Evolutionary conservation across 768 basidiomycete genomes (phyloP).

Genomic region (Pleurotus pulmonarius): DNA sequence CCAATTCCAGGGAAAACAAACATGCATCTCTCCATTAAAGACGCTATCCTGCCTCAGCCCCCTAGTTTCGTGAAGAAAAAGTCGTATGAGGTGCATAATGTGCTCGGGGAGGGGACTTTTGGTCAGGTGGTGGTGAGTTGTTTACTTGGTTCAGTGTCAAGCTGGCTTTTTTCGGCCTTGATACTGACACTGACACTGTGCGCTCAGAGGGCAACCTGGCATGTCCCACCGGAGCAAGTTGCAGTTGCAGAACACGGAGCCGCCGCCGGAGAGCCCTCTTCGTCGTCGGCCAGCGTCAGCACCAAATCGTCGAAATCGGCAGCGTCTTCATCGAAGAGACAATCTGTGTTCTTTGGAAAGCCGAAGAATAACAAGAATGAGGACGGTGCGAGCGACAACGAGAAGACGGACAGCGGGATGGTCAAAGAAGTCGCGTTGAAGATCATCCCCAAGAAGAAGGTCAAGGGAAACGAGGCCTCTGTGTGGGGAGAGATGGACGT

Average conservation of each 20-base stretch:
- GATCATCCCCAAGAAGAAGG: slow-evolving; percentile 93
- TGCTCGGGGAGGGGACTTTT: slow-evolving; percentile 82
- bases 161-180: not conserved
- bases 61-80: slow-evolving; percentile 87
- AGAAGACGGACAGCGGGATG: slow-evolving; percentile 22
- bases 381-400: not conserved
- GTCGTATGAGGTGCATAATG: slow-evolving; percentile 65
- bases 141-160: not conserved
- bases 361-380: not conserved
- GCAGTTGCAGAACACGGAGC: slow-evolving; percentile 58
- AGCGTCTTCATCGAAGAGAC: slow-evolving; percentile 12
- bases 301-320: slow-evolving; percentile 9
- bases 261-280: slow-evolving; percentile 26
- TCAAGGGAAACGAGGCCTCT: slow-evolving; percentile 83
- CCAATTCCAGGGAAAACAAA: not conserved
- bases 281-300: slow-evolving; percentile 1
- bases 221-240: slow-evolving; percentile 62
- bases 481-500: slow-evolving; percentile 96
- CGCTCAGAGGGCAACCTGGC: slow-evolving; percentile 68
- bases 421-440: slow-evolving; percentile 82
- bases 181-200: not conserved
- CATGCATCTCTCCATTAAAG: slow-evolving; percentile 35
- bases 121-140: slow-evolving; percentile 77
- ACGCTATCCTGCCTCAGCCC: slow-evolving; percentile 76
- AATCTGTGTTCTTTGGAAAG: not conserved